phyloP scores from a whole-genome alignment of 176 grass and related monocot genomes.

The Avena insularis region DNA sequence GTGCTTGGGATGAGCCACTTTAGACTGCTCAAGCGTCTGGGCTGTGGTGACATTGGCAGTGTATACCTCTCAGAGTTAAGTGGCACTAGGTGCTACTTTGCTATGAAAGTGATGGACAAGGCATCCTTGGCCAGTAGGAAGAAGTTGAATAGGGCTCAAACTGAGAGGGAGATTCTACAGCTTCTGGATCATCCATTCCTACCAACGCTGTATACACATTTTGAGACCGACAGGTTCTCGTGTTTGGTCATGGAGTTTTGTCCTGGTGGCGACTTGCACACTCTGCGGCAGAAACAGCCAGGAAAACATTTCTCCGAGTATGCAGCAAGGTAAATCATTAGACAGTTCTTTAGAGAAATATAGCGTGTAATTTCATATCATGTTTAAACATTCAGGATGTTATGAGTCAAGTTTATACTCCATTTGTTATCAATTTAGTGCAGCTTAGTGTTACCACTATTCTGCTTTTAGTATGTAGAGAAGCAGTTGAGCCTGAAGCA shows the following conservation, averaged over 20 bases:
- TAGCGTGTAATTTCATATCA: constrained; percentile 19
- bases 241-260: constrained; percentile 99
- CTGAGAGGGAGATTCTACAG: constrained; percentile 89
- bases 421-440: neutral
- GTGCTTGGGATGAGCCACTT: constrained; percentile 96
- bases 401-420: constrained; percentile 2
- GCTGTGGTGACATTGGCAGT: constrained; percentile 92
- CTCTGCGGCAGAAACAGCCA: constrained; percentile 78
- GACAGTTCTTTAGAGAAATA: neutral
- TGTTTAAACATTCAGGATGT: constrained; percentile 20
- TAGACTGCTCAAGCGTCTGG: constrained; percentile 83
- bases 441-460: constrained; percentile 2
- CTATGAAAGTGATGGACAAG: constrained; percentile 99
- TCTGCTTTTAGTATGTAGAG: constrained; percentile 7
- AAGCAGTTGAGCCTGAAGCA: constrained; percentile 20
- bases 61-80: constrained; percentile 97
- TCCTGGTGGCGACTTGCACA: constrained; percentile 92
- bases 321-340: constrained; percentile 69
- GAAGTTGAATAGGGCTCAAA: constrained; percentile 90
- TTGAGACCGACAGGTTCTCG: constrained; percentile 88
- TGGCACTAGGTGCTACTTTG: constrained; percentile 89
- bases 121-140: constrained; percentile 86
- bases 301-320: constrained; percentile 92
- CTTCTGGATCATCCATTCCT: constrained; percentile 92
- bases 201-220: constrained; percentile 88